Evolutionary conservation across 192 early-diverging fungal species (phyloP), one percentile per base, ranked within the genome.

Genomic region (Rhizoclosmatium globosum): DNA sequence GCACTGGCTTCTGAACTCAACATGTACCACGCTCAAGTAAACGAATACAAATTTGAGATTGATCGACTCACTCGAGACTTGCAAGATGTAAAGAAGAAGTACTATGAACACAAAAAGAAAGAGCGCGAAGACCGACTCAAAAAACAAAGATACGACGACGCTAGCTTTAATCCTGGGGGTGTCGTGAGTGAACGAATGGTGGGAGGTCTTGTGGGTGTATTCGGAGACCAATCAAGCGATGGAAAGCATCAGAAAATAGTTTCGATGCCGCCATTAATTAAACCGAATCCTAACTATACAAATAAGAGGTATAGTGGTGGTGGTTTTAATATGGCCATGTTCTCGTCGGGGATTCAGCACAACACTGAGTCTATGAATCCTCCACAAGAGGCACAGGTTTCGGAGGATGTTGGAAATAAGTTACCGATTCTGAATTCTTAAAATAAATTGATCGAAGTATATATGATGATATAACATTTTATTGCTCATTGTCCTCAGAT

Each of bases 1-100:
- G 76, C 90, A 4, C 85, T 91, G 21, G 90, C 90, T 41, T 88
- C 88, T 11, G 90, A 91, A 61, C 83, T 91, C 13, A 91, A 89
- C 82, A 91, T 90, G 90, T 90, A 90, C 61, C 88, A 89, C 64
- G 85, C 87, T 39, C 90, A 91, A 86, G 84, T 86, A 3, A 89
- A 87, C 69, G 88, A 91, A 67, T 88, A 87, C 82, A 90, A 89
- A 75, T 87, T 87, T 68, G 88, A 91, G 68, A 89, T 91, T 53
- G 88, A 89, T 61, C 69, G 82, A 7, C 80, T 91, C 41, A 87
- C 85, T 38, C 82, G 84, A 7, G 87, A 90, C 65, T 68, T 88
- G 58, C 88, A 90, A 66, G 87, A 87, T n/a, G 57, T 88, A 21
- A 91, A 90, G 76, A 87, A 85, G 45, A 89, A 89, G 71, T 90